Conservation (phyloP, 2,329 filamentous ascomycete species). For the Colletotrichum sublineola region DNA sequence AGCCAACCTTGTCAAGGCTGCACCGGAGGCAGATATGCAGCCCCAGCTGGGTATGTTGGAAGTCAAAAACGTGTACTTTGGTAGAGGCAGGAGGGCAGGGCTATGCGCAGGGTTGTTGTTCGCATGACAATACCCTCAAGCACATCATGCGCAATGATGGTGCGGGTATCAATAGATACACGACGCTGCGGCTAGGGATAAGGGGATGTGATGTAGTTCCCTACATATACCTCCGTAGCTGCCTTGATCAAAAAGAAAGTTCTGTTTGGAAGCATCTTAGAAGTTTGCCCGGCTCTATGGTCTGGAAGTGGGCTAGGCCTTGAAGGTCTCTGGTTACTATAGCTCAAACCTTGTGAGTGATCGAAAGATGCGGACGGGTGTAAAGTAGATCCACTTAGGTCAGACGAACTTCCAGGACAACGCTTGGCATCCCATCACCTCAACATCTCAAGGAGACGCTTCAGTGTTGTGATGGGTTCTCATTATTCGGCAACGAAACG, state of each 20-base stretch:
- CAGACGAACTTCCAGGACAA: no score
- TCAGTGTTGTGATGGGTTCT: not conserved
- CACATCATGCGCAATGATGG: not conserved
- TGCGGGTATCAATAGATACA: slow-evolving; percentile 6
- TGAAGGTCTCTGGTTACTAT: not conserved
- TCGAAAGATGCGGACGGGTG: not conserved
- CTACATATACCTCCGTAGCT: not conserved
- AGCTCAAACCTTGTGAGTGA: not conserved
- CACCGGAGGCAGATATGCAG: not conserved
- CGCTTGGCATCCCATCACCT: not conserved
- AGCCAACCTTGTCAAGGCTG: not conserved
- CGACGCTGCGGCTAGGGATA: not conserved
- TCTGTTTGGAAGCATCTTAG: not conserved
- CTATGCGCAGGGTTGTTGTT: not conserved
- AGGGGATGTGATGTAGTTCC: not conserved
- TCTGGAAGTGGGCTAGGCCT: not conserved
- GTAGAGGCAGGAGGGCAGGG: not conserved
- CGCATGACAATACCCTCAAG: slow-evolving; percentile 4
- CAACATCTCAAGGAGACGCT: not conserved
- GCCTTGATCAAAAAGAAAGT: not conserved
- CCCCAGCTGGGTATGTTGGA: not conserved
- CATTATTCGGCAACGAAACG: not conserved
- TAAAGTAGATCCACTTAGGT: not conserved
- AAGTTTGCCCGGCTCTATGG: not conserved
- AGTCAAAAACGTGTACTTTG: not conserved